Conservation (phyloP, 1,139 yeast genomes). For the Blastobotrys capitulatus region DNA sequence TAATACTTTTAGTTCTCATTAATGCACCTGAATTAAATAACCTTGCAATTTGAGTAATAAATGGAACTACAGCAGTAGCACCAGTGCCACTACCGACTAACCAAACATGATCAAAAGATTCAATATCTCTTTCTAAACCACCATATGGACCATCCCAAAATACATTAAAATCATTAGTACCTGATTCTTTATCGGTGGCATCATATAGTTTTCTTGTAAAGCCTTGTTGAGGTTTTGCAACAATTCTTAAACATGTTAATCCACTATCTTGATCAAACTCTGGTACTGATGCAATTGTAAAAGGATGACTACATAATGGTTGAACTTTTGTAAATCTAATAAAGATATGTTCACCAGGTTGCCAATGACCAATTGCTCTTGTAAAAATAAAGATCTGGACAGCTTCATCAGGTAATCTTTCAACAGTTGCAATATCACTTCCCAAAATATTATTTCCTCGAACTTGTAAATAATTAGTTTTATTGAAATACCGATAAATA, state of each 20-base stretch:
- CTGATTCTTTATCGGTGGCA: slow-evolving; percentile 20
- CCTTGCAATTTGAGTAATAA: slow-evolving; percentile 30
- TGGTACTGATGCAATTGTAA: slow-evolving; percentile 46
- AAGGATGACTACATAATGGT: slow-evolving; percentile 55
- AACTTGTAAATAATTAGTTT: slow-evolving; percentile 41
- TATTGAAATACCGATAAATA: slow-evolving; percentile 46
- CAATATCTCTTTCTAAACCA: slow-evolving; percentile 46
- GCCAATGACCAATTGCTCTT: slow-evolving; percentile 40
- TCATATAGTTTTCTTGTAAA: slow-evolving; percentile 39
- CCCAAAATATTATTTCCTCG: slow-evolving; percentile 40
- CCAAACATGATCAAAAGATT: slow-evolving; percentile 45
- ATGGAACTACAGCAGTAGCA: slow-evolving; percentile 49
- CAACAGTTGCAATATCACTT: slow-evolving; percentile 42
- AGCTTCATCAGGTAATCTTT: slow-evolving; percentile 33
- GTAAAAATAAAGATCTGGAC: slow-evolving; percentile 42
- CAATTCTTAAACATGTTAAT: slow-evolving; percentile 38
- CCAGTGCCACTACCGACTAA: slow-evolving; percentile 45
- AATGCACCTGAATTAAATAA: slow-evolving; percentile 14
- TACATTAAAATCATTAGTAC: slow-evolving; percentile 28
- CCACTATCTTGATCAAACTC: slow-evolving; percentile 22
- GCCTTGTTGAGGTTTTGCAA: slow-evolving; percentile 49
- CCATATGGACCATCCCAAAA: slow-evolving; percentile 63
- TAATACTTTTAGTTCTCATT: slow-evolving; percentile 24
- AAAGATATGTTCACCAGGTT: slow-evolving; percentile 57
- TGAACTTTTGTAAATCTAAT: slow-evolving; percentile 45